Evolutionary conservation across 106 monocot genomes (phyloP), one percentile per base, ranked within the genome.

Genomic region (Dioscorea zingiberensis): DNA sequence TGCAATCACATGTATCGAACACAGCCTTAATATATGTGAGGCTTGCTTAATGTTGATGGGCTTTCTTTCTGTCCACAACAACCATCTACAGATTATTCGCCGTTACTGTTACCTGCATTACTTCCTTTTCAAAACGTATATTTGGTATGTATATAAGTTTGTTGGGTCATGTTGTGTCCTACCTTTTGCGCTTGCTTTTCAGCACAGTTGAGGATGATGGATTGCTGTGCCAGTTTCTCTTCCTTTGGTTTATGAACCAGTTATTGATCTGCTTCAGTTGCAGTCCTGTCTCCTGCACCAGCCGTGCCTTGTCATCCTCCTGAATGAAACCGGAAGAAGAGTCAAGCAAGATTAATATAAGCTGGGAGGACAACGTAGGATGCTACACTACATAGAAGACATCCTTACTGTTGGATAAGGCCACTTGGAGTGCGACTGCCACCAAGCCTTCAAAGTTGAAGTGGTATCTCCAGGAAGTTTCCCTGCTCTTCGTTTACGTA

Each of bases 201-300:
- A 70, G 21, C 2, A 67, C 62, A 27, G 74, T 59, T 24, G 85
- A 86, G 29, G 90, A 83, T 0, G 83, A 83, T 3, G 82, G 83
- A 56, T 86, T 90, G 73, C 75, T 86, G 69, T 90, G 83, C 90
- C 90, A 90, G 66, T 90, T 90, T 66, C 90, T 64, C 55, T 90
- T 90, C 48, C 90, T 80, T 63, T 90, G 90, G 62, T 90, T 90
- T 57, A 90, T 90, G 58, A 90, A 90, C 90, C 90, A 90, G 65
- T 90, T 90, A 62, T 90, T 90, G 45, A 90, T 90, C 69, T 90
- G 90, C 70, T 89, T 89, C 25, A 89, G 78, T 22, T 89, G 89
- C 62, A 89, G 48, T 16, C 89, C 89, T 44, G 89, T 85, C 76
- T 89, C 89, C 68, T 89, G 82, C 25, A 89, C 89, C 45, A 89